Percentiles rank a stretch among this genome's conserved stretches.
Conservation (phyloP, 768 basidiomycete genomes). For the Rhodosporidiobolus sp. region DNA sequence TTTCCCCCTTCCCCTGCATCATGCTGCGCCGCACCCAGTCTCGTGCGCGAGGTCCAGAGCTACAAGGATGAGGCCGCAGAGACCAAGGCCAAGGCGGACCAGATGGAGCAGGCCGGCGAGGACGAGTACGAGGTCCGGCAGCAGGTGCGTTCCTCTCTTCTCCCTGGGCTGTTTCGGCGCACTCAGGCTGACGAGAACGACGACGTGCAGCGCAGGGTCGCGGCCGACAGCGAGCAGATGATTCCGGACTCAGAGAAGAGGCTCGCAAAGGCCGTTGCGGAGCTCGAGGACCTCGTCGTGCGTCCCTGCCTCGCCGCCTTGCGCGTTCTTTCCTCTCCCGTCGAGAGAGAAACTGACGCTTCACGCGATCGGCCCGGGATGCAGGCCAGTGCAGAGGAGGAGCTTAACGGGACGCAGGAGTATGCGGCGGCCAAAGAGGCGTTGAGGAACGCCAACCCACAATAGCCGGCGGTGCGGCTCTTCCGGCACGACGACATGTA, state of each 20-base stretch:
- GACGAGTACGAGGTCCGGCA: conserved; percentile 47
- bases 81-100: conserved; percentile 61
- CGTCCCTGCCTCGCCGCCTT: conserved; percentile 47
- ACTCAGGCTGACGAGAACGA: background rate
- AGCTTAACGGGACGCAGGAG: conserved; percentile 17
- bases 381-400: conserved; percentile 26
- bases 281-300: conserved; percentile 67
- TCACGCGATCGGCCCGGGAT: too few species aligned
- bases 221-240: conserved; percentile 79
- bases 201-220: conserved; percentile 58
- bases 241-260: conserved; percentile 63
- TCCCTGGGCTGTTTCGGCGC: too few species aligned
- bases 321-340: background rate
- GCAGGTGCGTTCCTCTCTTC: conserved; percentile 18
- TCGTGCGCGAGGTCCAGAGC: conserved; percentile 64
- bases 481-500: too few species aligned
- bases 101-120: conserved; percentile 58
- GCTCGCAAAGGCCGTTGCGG: conserved; percentile 62
- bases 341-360: background rate
- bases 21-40: conserved; percentile 48
- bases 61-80: conserved; percentile 67
- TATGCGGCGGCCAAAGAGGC: conserved; percentile 13
- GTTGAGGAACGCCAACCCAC: conserved; percentile 2
- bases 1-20: background rate
- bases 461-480: too few species aligned